A percentile compares a stretch with the other conserved stretches of the same genome.
Evolutionary conservation across 768 basidiomycete species (phyloP).

Genomic region (Lactarius hatsudake): DNA sequence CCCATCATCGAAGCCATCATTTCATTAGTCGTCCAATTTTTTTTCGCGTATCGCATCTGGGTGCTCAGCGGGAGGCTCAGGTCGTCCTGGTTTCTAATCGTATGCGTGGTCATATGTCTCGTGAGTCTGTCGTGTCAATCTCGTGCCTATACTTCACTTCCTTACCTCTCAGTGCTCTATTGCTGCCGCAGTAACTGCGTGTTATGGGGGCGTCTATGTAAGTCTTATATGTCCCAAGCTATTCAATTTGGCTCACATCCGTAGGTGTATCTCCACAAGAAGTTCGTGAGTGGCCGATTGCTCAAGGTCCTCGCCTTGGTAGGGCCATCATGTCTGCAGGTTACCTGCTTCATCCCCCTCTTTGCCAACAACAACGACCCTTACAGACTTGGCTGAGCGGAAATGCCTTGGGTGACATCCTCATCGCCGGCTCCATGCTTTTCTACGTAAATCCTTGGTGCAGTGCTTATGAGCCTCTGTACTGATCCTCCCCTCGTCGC

Average conservation of each 20-base stretch:
- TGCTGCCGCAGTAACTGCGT: not conserved
- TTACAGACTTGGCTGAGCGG: constrained; percentile 16
- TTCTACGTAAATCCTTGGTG: not conserved
- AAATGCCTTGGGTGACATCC: constrained; percentile 10
- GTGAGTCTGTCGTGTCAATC: not conserved
- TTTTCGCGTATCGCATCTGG: constrained; percentile 36
- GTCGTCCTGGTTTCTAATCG: not conserved
- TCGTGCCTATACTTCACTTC: not conserved
- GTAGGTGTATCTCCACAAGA: not conserved
- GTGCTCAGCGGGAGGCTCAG: constrained; percentile 1
- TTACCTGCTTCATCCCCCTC: too few relatives aligned
- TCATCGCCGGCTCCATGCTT: constrained; percentile 16
- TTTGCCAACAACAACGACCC: not conserved
- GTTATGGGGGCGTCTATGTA: constrained; percentile 1
- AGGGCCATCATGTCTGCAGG: not conserved
- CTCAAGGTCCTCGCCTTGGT: constrained; percentile 7
- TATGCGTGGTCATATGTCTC: not conserved
- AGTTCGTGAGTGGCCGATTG: not conserved
- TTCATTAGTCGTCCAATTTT: constrained; percentile 33
- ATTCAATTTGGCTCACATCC: not conserved
- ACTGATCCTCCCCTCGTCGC: not conserved
- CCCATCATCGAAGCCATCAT: constrained; percentile 33
- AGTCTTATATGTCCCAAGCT: not conserved
- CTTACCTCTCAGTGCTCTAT: not conserved
- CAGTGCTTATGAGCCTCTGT: not conserved